A percentile compares a stretch with the other conserved stretches of the same genome.
Evolutionary conservation across 306 rosid genomes (phyloP).

Genomic region (Fragaria ananassa): DNA sequence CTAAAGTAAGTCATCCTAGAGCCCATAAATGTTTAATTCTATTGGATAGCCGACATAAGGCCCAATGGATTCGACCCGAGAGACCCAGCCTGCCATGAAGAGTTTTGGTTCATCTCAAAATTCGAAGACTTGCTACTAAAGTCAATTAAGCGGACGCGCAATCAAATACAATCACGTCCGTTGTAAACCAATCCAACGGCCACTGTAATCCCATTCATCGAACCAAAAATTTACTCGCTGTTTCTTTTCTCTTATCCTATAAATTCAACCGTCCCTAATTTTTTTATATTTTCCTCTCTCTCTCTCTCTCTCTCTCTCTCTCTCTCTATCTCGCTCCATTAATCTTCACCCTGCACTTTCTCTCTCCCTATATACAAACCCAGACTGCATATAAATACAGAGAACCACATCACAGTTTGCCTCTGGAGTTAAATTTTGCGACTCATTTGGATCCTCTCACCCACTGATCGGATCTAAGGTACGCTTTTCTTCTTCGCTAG

Average conservation of each 20-base stretch:
- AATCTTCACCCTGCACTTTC: neutral
- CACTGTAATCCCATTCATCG: neutral
- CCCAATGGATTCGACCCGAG: too few relatives aligned
- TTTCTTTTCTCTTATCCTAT: conserved; percentile 1
- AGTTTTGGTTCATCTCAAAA: too few relatives aligned
- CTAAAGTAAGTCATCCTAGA: too few relatives aligned
- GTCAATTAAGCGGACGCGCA: neutral
- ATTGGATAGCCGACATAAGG: too few relatives aligned
- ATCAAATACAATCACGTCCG: conserved; percentile 10
- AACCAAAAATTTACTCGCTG: neutral
- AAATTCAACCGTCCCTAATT: neutral
- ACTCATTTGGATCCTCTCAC: conserved; percentile 20
- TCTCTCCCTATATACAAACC: neutral
- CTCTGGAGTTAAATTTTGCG: conserved; percentile 19
- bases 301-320: conserved; percentile 5
- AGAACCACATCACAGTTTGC: neutral
- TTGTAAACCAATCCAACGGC: conserved; percentile 2
- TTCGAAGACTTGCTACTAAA: too few relatives aligned
- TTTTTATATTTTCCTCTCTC: neutral
- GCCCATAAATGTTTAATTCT: too few relatives aligned
- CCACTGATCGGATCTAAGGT: conserved; percentile 48
- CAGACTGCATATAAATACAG: neutral
- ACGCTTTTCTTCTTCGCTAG: neutral
- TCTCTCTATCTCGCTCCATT: conserved; percentile 1
- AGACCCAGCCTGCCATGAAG: too few relatives aligned